Evolutionary conservation across 2,329 filamentous ascomycete species (phyloP).

Genomic region (Chaetomiaceae sp.): DNA sequence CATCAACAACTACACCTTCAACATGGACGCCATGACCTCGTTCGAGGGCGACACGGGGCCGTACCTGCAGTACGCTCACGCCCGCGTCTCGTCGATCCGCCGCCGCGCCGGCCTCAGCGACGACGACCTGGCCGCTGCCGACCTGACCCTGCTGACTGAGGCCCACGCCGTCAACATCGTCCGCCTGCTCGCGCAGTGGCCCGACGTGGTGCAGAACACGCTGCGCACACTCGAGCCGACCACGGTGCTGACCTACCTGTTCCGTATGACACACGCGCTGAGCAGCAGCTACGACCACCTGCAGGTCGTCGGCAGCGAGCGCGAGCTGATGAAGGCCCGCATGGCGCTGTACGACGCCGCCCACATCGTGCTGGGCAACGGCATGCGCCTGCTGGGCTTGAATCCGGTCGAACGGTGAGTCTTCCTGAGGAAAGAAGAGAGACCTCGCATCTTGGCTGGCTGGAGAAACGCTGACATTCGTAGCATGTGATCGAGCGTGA

Average conservation of each 20-base stretch:
- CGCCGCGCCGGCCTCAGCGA: conserved; percentile 48
- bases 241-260: conserved; percentile 55
- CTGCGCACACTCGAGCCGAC: conserved; percentile 72
- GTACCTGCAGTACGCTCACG: conserved; percentile 78
- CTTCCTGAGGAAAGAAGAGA: too few relatives aligned
- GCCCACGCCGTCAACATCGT: conserved; percentile 67
- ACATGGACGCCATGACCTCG: conserved; percentile 74
- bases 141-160: conserved; percentile 64
- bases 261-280: conserved; percentile 78
- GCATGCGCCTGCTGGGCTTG: conserved; percentile 75
- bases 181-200: conserved; percentile 74
- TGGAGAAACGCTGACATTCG: conserved; percentile 3
- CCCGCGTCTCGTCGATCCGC: conserved; percentile 61
- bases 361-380: conserved; percentile 70
- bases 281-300: conserved; percentile 78
- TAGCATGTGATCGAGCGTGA: conserved; percentile 16
- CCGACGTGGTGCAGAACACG: conserved; percentile 77
- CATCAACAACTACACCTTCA: conserved; percentile 64
- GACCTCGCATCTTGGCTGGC: background rate
- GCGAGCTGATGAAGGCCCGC: conserved; percentile 62
- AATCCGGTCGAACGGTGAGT: conserved; percentile 61
- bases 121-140: conserved; percentile 55
- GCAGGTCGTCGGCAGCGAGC: conserved; percentile 73
- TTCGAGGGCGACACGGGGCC: conserved; percentile 83
- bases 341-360: conserved; percentile 74